Evolutionary conservation across 345 rosid species (phyloP).

Genomic region (Populus simonii): DNA sequence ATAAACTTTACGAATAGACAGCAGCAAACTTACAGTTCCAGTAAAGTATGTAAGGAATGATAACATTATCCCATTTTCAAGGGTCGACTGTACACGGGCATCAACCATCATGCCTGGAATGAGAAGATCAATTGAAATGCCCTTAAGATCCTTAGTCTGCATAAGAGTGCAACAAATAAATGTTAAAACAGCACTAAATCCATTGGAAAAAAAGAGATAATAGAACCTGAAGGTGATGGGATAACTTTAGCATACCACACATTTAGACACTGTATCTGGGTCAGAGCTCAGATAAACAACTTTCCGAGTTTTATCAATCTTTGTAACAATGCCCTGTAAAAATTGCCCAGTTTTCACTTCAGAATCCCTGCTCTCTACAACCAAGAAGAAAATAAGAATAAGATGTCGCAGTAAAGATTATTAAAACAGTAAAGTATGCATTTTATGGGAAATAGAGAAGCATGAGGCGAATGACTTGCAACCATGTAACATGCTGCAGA

Average conservation of each 20-base stretch:
- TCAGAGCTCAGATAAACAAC: constrained; percentile 67
- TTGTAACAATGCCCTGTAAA: constrained; percentile 73
- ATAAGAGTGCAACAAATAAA: constrained; percentile 16
- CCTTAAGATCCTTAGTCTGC: constrained; percentile 85
- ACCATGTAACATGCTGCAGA: neutral
- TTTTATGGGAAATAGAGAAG: constrained; percentile 1
- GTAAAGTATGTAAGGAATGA: constrained; percentile 84
- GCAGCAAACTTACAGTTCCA: constrained; percentile 77
- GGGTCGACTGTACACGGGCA: constrained; percentile 77
- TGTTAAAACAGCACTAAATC: constrained; percentile 1
- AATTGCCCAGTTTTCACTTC: constrained; percentile 61
- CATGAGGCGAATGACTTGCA: neutral
- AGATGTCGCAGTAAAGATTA: neutral
- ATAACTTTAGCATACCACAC: constrained; percentile 51
- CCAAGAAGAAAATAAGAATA: neutral
- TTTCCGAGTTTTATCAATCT: constrained; percentile 70
- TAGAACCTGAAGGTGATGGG: neutral
- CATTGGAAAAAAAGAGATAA: neutral
- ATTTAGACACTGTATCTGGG: constrained; percentile 64
- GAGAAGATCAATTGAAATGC: constrained; percentile 91
- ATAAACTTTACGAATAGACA: constrained; percentile 5
- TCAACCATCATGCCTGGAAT: constrained; percentile 94
- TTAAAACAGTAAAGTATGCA: neutral
- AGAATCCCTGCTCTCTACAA: constrained; percentile 39
- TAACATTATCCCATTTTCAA: constrained; percentile 85